phyloP scores from a whole-genome alignment of 768 basidiomycete species.

The Melanogaster broomeanus region DNA sequence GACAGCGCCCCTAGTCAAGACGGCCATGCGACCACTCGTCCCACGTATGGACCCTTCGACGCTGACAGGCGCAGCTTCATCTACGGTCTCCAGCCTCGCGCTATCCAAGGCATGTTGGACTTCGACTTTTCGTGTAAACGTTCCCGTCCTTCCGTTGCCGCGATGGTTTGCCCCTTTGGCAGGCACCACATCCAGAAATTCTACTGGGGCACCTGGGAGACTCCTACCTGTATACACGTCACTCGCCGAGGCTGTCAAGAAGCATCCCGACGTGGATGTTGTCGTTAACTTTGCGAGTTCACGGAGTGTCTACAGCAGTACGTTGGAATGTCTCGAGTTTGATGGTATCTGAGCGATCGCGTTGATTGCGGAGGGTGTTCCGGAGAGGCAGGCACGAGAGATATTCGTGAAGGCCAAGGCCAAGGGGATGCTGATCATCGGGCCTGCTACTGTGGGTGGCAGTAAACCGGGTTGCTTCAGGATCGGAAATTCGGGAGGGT shows the following conservation, averaged over 20 bases:
- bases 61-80: conserved; percentile 94
- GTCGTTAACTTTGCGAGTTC: no score
- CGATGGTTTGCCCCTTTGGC: no score
- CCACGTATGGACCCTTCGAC: conserved; percentile 90
- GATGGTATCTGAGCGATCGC: conserved; percentile 59
- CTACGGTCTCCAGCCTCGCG: conserved; percentile 97
- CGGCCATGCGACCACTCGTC: conserved; percentile 52
- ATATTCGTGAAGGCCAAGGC: conserved; percentile 85
- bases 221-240: conserved; percentile 96
- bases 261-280: no score
- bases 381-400: no score
- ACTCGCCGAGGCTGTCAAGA: conserved; percentile 85
- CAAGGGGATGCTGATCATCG: conserved; percentile 89
- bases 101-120: conserved; percentile 98
- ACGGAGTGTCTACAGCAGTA: no score
- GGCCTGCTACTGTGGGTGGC: no score
- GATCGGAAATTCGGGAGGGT: conserved; percentile 99
- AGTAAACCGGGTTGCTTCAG: conserved; percentile 99
- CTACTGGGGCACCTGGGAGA: conserved; percentile 99
- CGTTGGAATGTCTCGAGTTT: no score
- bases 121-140: conserved; percentile 99
- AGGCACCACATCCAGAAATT: no score
- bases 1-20: conserved; percentile 40
- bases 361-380: conserved; percentile 97
- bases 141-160: no score